Percentiles rank a stretch among this genome's conserved stretches.
phyloP scores from a whole-genome alignment of 176 grass and related monocot genomes.

The Pontederia crassipes region DNA sequence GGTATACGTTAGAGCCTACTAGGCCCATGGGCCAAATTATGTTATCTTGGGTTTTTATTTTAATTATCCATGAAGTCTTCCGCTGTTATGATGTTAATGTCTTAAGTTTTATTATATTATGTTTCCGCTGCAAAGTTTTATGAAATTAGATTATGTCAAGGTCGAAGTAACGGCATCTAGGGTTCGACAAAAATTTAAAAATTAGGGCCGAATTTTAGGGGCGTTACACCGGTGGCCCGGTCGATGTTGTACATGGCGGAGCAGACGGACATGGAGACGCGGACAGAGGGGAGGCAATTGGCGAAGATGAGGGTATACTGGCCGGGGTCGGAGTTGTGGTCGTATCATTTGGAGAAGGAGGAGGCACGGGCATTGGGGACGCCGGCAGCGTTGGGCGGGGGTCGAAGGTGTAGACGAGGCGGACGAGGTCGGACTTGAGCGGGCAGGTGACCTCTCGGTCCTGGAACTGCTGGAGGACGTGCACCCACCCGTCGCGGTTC shows the following conservation, averaged over 20 bases:
- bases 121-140: too few species aligned
- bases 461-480: conserved; percentile 3
- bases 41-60: too few species aligned
- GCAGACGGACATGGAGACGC: conserved; percentile 4
- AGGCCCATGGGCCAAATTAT: too few species aligned
- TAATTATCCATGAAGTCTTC: too few species aligned
- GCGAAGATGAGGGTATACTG: conserved; percentile 13
- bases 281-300: conserved; percentile 2
- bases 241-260: conserved; percentile 9
- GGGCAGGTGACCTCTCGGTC: conserved; percentile 8
- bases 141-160: too few species aligned
- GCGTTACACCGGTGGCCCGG: background rate
- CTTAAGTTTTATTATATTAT: too few species aligned
- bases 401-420: conserved; percentile 6
- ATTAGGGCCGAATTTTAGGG: too few species aligned
- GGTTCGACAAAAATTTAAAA: too few species aligned
- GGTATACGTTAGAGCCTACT: too few species aligned
- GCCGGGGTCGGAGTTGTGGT: background rate
- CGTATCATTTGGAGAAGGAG: background rate
- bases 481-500: conserved; percentile 1
- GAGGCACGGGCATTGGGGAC: conserved; percentile 1
- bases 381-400: background rate
- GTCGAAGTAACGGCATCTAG: too few species aligned
- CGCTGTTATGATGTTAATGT: too few species aligned
- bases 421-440: conserved; percentile 10